A percentile compares a stretch with the other conserved stretches of the same genome.
Conservation (phyloP, 257 asterid genomes). For the Euphrasia confusa region DNA sequence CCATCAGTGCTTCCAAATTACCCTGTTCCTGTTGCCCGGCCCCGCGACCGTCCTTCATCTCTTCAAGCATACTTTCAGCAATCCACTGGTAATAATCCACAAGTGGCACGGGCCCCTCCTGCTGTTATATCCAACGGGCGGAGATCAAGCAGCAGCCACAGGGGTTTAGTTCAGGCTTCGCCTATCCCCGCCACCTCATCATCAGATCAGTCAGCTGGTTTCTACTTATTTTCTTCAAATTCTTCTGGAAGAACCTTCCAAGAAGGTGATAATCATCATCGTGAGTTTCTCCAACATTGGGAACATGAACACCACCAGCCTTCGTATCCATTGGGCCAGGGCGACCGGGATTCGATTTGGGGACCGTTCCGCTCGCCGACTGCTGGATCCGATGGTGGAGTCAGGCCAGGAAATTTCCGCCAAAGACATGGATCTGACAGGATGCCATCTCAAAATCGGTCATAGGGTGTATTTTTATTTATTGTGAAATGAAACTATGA, state of each 20-base stretch:
- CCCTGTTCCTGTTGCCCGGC: slow-evolving; percentile 47
- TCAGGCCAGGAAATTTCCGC: slow-evolving; percentile 35
- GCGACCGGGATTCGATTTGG: slow-evolving; percentile 44
- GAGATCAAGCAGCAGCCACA: slow-evolving; percentile 43
- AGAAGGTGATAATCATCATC: slow-evolving; percentile 47
- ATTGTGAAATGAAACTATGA: slow-evolving; percentile 31
- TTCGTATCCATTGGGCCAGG: slow-evolving; percentile 3
- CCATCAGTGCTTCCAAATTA: slow-evolving; percentile 56
- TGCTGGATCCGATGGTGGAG: slow-evolving; percentile 37
- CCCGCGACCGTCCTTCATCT: slow-evolving; percentile 66
- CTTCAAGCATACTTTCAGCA: slow-evolving; percentile 72
- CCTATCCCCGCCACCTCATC: slow-evolving; percentile 47
- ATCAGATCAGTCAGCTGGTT: slow-evolving; percentile 34
- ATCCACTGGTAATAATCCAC: slow-evolving; percentile 39
- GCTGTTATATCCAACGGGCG: slow-evolving; percentile 34
- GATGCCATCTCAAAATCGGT: slow-evolving; percentile 68
- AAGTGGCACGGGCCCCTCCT: slow-evolving; percentile 36
- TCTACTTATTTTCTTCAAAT: slow-evolving; percentile 52
- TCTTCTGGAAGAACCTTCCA: slow-evolving; percentile 56
- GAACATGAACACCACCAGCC: slow-evolving; percentile 48
- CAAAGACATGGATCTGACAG: slow-evolving; percentile 78
- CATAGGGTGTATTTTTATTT: slow-evolving; percentile 28
- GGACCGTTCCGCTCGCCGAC: slow-evolving; percentile 54
- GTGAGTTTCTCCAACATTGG: slow-evolving; percentile 46
- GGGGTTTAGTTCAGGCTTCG: slow-evolving; percentile 48